Percentiles rank a stretch among this genome's conserved stretches.
These are phyloP conservation scores for Melocanna baccifera DNA, from an alignment of 176 grass and related monocot genomes.

Conservation along the genomic window DNA sequence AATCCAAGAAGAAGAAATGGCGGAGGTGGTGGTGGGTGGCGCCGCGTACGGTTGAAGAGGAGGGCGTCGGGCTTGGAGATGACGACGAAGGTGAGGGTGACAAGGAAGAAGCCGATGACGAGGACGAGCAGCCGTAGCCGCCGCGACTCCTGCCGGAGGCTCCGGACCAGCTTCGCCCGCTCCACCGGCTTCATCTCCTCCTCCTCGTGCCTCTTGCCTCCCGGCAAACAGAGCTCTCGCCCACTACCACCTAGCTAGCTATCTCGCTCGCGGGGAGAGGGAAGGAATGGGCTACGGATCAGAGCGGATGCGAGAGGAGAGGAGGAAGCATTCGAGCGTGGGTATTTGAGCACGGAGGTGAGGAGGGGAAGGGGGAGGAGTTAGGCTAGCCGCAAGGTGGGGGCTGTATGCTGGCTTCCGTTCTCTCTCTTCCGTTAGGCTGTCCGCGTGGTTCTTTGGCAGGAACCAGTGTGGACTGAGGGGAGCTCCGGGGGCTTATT, in stretches of 20 bases:
- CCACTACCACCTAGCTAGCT: not conserved
- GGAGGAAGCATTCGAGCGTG: not conserved
- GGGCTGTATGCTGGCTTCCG: not conserved
- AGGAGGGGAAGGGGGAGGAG: not conserved
- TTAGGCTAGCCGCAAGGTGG: not conserved
- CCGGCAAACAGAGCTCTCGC: not conserved
- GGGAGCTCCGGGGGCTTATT: too few species aligned
- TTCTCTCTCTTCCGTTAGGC: not conserved
- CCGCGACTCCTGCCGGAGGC: conserved; percentile 54
- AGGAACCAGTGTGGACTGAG: not conserved
- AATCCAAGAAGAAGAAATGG: not conserved
- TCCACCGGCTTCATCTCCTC: conserved; percentile 58
- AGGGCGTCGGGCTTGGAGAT: conserved; percentile 68
- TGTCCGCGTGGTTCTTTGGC: not conserved
- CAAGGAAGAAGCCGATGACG: conserved; percentile 73
- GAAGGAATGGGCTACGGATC: not conserved
- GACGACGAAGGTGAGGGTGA: conserved; percentile 71
- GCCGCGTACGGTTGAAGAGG: conserved; percentile 41
- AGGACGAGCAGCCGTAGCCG: conserved; percentile 48
- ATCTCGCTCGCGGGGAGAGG: not conserved
- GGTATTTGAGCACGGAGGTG: not conserved
- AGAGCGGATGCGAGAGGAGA: not conserved
- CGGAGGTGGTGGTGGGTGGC: not conserved
- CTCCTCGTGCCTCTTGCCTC: not conserved
- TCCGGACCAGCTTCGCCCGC: conserved; percentile 65